A percentile compares a stretch with the other conserved stretches of the same genome.
These are phyloP conservation scores for Draba incana DNA, from an alignment of 345 rosid genomes.

Conservation along the genomic window DNA sequence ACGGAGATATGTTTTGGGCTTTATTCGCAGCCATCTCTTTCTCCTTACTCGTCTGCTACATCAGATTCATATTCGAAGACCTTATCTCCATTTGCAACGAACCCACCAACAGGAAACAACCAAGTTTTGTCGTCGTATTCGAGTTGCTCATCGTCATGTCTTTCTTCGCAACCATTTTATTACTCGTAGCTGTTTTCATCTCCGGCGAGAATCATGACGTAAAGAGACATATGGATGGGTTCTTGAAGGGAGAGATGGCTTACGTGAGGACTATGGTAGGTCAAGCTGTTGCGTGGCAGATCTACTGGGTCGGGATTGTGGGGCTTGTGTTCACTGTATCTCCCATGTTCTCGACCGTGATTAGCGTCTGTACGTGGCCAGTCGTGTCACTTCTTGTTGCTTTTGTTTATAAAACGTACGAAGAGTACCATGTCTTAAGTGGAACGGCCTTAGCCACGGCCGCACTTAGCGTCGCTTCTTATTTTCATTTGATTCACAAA, in stretches of 20 bases:
- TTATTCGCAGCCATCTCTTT: not conserved
- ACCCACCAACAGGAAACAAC: slow-evolving; percentile 1
- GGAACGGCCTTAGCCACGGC: slow-evolving; percentile 18
- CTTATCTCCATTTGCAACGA: not conserved
- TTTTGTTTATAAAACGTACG: not conserved
- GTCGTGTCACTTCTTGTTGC: not conserved
- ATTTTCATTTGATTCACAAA: not conserved
- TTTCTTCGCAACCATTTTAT: not conserved
- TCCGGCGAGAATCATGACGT: not conserved
- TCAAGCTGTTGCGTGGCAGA: slow-evolving; percentile 16
- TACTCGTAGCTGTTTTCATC: not conserved
- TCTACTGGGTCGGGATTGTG: slow-evolving; percentile 19
- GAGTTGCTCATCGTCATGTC: slow-evolving; percentile 9
- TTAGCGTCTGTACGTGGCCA: slow-evolving; percentile 21
- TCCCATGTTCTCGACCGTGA: slow-evolving; percentile 15
- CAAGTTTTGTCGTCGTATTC: slow-evolving; percentile 3
- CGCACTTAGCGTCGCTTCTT: not conserved
- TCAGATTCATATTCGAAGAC: not conserved
- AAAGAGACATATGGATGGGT: slow-evolving; percentile 7
- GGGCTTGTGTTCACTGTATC: slow-evolving; percentile 10
- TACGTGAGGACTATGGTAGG: slow-evolving; percentile 14
- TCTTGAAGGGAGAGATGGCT: not conserved
- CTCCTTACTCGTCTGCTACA: slow-evolving; percentile 1
- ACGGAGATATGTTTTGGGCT: not conserved
- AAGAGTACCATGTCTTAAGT: not conserved